Conservation (phyloP, 148 eudicot genomes). For the Vaccinium macrocarpon region DNA sequence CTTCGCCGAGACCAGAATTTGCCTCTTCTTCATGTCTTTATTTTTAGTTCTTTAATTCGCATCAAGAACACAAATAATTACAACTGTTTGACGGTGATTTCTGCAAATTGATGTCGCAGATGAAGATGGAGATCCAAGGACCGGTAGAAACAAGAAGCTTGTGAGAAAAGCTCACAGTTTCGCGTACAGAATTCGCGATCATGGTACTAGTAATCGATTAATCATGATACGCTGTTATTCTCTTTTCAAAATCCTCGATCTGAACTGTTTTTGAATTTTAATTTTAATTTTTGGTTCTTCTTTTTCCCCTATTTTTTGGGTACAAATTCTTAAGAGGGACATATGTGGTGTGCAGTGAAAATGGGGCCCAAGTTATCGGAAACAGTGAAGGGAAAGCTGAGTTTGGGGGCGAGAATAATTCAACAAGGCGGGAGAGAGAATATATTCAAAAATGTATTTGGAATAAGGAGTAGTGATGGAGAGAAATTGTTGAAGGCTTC, state of each 20-base stretch:
- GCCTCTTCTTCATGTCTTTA: not conserved
- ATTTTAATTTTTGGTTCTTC: too few species aligned
- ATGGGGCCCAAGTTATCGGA: constrained; percentile 34
- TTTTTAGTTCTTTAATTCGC: not conserved
- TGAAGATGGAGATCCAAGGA: not conserved
- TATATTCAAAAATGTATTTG: constrained; percentile 31
- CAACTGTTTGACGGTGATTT: not conserved
- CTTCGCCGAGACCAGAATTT: too few species aligned
- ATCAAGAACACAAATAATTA: not conserved
- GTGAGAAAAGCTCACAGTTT: constrained; percentile 27
- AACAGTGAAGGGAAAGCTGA: constrained; percentile 31
- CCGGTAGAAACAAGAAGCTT: constrained; percentile 20
- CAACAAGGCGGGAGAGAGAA: constrained; percentile 32
- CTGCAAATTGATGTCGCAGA: constrained; percentile 23
- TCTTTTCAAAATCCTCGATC: not conserved
- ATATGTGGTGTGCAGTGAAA: constrained; percentile 18
- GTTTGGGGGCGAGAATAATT: constrained; percentile 30
- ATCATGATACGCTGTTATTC: too few species aligned
- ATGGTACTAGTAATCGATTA: constrained; percentile 21
- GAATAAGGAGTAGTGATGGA: constrained; percentile 15
- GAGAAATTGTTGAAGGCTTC: constrained; percentile 36
- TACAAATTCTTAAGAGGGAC: too few species aligned
- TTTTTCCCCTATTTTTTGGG: not conserved
- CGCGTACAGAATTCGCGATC: constrained; percentile 36
- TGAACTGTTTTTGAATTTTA: not conserved